These are phyloP conservation scores for Rubia balearica DNA, from an alignment of 305 asterid genomes.

Conservation along the genomic window DNA sequence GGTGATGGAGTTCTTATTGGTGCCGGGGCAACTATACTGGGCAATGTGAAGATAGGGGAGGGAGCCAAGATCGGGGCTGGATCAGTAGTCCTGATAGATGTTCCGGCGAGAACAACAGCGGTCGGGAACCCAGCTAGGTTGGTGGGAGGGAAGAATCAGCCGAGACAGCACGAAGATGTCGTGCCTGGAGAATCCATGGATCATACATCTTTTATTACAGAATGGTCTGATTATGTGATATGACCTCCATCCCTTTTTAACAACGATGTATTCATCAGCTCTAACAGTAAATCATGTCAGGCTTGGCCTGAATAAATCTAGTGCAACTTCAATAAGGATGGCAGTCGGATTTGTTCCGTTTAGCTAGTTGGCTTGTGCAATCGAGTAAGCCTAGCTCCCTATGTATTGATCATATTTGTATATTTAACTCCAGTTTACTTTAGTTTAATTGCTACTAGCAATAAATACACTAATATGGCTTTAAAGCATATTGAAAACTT, in stretches of 20 bases:
- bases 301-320: neutral
- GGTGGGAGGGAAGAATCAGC: slow-evolving; percentile 22
- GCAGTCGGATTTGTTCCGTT: neutral
- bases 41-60: slow-evolving; percentile 24
- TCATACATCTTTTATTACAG: slow-evolving; percentile 22
- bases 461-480: too few species aligned
- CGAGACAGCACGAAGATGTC: slow-evolving; percentile 18
- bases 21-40: slow-evolving; percentile 27
- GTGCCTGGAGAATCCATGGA: slow-evolving; percentile 27
- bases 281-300: neutral
- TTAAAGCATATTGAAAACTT: too few species aligned
- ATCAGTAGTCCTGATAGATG: slow-evolving; percentile 25
- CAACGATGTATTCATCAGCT: neutral
- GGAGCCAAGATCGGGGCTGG: slow-evolving; percentile 29
- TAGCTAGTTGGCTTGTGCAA: neutral
- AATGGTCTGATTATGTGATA: slow-evolving; percentile 21
- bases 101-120: slow-evolving; percentile 25
- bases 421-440: too few species aligned
- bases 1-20: slow-evolving; percentile 28
- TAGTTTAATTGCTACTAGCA: too few species aligned
- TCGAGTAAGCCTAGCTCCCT: neutral
- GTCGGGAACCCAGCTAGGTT: slow-evolving; percentile 27
- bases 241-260: neutral
- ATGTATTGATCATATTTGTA: neutral
- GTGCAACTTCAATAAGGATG: neutral